Percentiles rank a stretch among this genome's conserved stretches.
phyloP scores from a whole-genome alignment of 2,329 filamentous ascomycete species.

The Colletotrichum sp. region DNA sequence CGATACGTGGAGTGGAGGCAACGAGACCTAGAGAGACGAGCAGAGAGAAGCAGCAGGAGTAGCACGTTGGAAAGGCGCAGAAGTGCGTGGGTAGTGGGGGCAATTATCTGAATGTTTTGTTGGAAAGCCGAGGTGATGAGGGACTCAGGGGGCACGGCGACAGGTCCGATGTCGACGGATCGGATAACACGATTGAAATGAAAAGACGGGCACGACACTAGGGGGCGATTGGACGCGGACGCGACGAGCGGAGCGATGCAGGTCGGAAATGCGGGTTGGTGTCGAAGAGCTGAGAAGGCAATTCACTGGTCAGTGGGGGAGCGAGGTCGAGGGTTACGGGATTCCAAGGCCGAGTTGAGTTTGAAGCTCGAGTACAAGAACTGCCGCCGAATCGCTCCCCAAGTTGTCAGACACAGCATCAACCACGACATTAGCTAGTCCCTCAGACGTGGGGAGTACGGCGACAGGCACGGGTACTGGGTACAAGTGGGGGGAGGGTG shows the following conservation, averaged over 20 bases:
- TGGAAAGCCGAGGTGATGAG: conserved; percentile 4
- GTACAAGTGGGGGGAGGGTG: neutral
- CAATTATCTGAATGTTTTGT: neutral
- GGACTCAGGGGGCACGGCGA: neutral
- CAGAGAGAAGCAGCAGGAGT: neutral
- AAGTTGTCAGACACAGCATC: neutral
- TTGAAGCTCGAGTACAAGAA: neutral
- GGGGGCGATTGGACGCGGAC: neutral
- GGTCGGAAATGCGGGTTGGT: conserved; percentile 14
- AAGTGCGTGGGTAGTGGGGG: neutral
- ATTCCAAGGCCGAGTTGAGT: neutral
- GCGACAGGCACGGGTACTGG: neutral
- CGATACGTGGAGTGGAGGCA: neutral
- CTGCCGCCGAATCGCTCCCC: neutral
- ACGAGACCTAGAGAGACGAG: neutral
- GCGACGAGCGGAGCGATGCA: neutral
- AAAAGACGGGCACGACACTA: neutral
- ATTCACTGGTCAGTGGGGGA: neutral
- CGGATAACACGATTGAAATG: neutral
- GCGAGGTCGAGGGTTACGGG: neutral
- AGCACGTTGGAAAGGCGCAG: neutral
- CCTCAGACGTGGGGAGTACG: neutral
- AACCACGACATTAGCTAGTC: neutral
- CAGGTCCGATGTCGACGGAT: conserved; percentile 8
- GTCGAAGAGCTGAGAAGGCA: neutral